Evolutionary conservation across 768 basidiomycete genomes (phyloP).

Genomic region (Trametes meyenii): DNA sequence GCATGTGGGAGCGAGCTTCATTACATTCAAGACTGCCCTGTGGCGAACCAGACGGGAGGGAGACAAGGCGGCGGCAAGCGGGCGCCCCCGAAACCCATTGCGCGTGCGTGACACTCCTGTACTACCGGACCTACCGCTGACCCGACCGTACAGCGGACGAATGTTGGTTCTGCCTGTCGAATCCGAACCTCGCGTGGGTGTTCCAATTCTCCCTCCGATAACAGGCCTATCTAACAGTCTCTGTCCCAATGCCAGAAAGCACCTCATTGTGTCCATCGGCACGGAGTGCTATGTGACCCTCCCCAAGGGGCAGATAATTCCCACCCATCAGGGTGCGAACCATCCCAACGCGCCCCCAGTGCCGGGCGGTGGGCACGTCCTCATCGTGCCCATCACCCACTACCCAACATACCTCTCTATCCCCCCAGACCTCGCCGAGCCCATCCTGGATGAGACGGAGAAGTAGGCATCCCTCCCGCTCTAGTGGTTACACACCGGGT

Average conservation of each 20-base stretch:
- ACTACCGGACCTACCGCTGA: neutral
- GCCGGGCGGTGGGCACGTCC: conserved; percentile 94
- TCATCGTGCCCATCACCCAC: conserved; percentile 93
- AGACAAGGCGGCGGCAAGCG: conserved; percentile 45
- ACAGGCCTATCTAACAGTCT: neutral
- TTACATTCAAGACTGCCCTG: conserved; percentile 85
- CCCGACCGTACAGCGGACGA: conserved; percentile 64
- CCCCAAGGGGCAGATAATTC: conserved; percentile 94
- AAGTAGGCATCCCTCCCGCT: conserved; percentile 46
- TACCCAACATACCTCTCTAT: conserved; percentile 87
- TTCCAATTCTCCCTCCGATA: neutral
- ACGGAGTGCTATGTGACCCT: conserved; percentile 92
- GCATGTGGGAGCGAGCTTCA: conserved; percentile 89
- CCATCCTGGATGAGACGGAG: conserved; percentile 82
- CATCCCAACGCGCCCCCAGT: conserved; percentile 48
- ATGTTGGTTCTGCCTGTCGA: conserved; percentile 98
- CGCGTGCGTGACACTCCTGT: conserved; percentile 51
- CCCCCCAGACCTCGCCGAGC: conserved; percentile 71
- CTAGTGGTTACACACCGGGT: neutral
- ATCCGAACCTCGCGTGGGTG: conserved; percentile 84
- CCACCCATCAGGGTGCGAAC: conserved; percentile 63
- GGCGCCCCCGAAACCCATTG: conserved; percentile 75
- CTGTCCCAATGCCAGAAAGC: conserved; percentile 61
- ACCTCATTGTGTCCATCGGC: conserved; percentile 94
- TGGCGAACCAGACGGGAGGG: conserved; percentile 56